phyloP scores from a whole-genome alignment of 2,329 filamentous ascomycete genomes.

The Cordyceps cateniannulata region DNA sequence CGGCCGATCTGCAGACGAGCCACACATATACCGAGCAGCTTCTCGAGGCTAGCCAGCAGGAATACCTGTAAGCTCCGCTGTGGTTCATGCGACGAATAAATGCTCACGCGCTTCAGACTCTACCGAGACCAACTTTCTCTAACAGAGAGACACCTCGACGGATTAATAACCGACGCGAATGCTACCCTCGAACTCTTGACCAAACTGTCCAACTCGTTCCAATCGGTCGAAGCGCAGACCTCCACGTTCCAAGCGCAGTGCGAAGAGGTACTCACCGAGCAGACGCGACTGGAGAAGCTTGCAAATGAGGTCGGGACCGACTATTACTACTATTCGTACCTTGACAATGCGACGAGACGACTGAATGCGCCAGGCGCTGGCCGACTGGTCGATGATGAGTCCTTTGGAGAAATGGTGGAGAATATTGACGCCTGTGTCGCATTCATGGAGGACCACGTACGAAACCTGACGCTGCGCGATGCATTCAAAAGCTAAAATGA shows the following conservation, averaged over 20 bases:
- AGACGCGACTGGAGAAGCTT: slow-evolving; percentile 69
- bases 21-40: slow-evolving; percentile 55
- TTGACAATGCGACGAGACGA: slow-evolving; percentile 82
- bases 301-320: slow-evolving; percentile 83
- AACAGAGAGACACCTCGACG: slow-evolving; percentile 75
- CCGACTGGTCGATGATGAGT: slow-evolving; percentile 73
- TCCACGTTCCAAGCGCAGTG: slow-evolving; percentile 91
- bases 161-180: slow-evolving; percentile 70
- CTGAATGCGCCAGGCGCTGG: slow-evolving; percentile 89
- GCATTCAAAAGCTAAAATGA: slow-evolving; percentile 14
- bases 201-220: slow-evolving; percentile 78
- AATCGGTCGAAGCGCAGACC: slow-evolving; percentile 80
- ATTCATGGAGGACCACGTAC: slow-evolving; percentile 83
- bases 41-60: slow-evolving; percentile 74
- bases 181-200: slow-evolving; percentile 70
- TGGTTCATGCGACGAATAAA: neutral
- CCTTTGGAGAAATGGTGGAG: slow-evolving; percentile 80
- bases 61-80: slow-evolving; percentile 61
- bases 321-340: slow-evolving; percentile 87
- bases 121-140: slow-evolving; percentile 77
- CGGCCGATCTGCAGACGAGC: slow-evolving; percentile 14
- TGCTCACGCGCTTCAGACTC: slow-evolving; percentile 39
- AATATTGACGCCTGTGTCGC: slow-evolving; percentile 86
- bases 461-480: slow-evolving; percentile 22
- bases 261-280: slow-evolving; percentile 77